Conservation (phyloP, 108 stramenopile species). For the Cyclotella kingstonii region DNA sequence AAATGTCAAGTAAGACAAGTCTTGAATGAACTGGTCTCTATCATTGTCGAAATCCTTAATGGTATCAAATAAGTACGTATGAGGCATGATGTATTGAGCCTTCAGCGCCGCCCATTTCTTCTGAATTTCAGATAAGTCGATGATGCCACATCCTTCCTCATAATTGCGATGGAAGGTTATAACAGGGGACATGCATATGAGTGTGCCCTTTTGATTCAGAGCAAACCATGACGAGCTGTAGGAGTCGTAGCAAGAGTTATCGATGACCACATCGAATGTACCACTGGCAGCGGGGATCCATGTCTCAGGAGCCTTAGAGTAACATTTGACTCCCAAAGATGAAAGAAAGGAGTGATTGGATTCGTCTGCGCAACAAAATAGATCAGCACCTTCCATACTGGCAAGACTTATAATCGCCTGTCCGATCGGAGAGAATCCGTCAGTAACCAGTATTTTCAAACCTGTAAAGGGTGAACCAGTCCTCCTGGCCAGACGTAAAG, state of each 20-base stretch:
- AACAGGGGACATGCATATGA: conserved; percentile 45
- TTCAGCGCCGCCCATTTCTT: conserved; percentile 49
- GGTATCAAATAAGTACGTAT: conserved; percentile 47
- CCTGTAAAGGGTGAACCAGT: conserved; percentile 44
- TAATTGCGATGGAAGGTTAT: conserved; percentile 18
- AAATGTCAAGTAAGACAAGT: conserved; percentile 56
- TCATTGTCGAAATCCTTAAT: conserved; percentile 41
- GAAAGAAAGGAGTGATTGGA: conserved; percentile 45
- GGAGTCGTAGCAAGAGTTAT: conserved; percentile 52
- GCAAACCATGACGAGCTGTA: conserved; percentile 43
- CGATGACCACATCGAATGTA: conserved; percentile 68
- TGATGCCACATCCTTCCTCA: conserved; percentile 42
- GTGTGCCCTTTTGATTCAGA: conserved; percentile 44
- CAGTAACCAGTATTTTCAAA: conserved; percentile 64
- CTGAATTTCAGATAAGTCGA: conserved; percentile 29
- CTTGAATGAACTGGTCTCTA: conserved; percentile 40
- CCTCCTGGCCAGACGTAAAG: conserved; percentile 54
- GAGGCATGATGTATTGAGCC: conserved; percentile 51
- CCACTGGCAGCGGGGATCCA: conserved; percentile 53
- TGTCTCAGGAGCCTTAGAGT: conserved; percentile 40
- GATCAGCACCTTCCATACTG: conserved; percentile 54
- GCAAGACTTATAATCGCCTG: conserved; percentile 63
- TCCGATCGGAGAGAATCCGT: conserved; percentile 60
- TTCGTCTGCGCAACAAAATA: conserved; percentile 53
- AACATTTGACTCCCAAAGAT: conserved; percentile 50